Base-by-base conservation (phyloP, 805 yeast genomes). In the Candida maesae region DNA sequence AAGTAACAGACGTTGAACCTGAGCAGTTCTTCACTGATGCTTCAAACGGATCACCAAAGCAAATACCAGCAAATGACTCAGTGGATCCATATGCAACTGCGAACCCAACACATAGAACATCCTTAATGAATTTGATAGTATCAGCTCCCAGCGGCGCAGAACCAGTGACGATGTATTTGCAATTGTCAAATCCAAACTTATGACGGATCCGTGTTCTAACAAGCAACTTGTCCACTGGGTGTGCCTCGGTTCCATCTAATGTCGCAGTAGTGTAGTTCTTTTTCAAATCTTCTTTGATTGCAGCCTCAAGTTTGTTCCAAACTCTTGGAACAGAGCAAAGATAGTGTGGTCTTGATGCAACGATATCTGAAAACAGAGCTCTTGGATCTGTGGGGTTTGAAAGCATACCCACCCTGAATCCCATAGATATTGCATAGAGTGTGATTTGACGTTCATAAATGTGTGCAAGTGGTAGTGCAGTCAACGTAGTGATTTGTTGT, bases 91-190 rank as follows among this genome's bases (percentile, higher is more conserved):
- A 84, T 7, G 87, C 90, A 30, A 52, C 49, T 56, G 79, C 49
- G 34, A 74, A 51, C 13, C 72, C 66, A 31, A 73, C 55, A 42
- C 74, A 76, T 27, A 84, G 65, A 0, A 77, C 65, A 11, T 78
- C 77, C 53, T 74, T 74, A 48, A 84, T 60, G 57, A 79, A 83
- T 46, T 66, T 66, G 32, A 81, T 65, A 0, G 86, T 78, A 33
- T 73, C 79, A 6, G 70, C 66, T 13, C 82, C 70, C 44, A 84
- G 68, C 15, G 93, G 91, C 2, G 91, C 91, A 31, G 86, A 78
- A 4, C 90, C 86, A 23, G 70, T 62, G 15, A 68, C 50, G 25
- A 70, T 42, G 41, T 56, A 59, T 13, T 61, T 54, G 9, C 65
- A 48, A 37, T 74, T 69, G 15, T 65, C 66, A 39, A 74, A 64